phyloP scores from a whole-genome alignment of 768 basidiomycete genomes.

The Tubosaeta brunneosetosa region DNA sequence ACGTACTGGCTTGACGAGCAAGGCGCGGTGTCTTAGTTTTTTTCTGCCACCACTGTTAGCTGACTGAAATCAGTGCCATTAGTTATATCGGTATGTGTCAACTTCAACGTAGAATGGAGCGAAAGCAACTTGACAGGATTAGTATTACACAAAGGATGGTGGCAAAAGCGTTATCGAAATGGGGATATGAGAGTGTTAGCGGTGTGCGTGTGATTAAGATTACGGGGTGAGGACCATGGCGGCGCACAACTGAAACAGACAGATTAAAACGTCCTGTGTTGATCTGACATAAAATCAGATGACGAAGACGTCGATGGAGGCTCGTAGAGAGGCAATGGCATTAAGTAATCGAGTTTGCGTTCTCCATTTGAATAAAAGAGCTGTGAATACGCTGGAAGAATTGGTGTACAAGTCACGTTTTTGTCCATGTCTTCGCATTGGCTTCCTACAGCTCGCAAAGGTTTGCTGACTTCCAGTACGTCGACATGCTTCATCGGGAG shows the following conservation, averaged over 20 bases:
- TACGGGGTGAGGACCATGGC: not conserved
- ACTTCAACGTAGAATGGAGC: too few species aligned
- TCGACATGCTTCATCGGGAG: conserved; percentile 52
- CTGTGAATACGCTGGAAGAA: conserved; percentile 73
- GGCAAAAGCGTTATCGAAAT: not conserved
- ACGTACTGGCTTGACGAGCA: not conserved
- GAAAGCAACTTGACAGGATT: not conserved
- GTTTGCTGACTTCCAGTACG: conserved; percentile 26
- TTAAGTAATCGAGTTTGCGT: conserved; percentile 61
- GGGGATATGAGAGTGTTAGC: not conserved
- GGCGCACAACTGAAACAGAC: not conserved
- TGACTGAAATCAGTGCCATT: not conserved
- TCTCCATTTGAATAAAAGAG: conserved; percentile 73
- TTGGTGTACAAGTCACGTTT: conserved; percentile 20
- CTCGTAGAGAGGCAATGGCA: conserved; percentile 60
- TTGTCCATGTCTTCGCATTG: conserved; percentile 8
- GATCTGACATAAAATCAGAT: conserved; percentile 1
- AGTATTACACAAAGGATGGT: not conserved
- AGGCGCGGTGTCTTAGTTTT: not conserved
- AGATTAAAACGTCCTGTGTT: conserved; percentile 4
- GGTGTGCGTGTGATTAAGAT: not conserved
- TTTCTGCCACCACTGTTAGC: not conserved
- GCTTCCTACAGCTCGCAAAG: conserved; percentile 1
- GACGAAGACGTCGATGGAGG: conserved; percentile 29
- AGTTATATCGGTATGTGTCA: too few species aligned